phyloP scores from a whole-genome alignment of 192 early-diverging fungal genomes.

The Globomyces pollinis-pini region DNA sequence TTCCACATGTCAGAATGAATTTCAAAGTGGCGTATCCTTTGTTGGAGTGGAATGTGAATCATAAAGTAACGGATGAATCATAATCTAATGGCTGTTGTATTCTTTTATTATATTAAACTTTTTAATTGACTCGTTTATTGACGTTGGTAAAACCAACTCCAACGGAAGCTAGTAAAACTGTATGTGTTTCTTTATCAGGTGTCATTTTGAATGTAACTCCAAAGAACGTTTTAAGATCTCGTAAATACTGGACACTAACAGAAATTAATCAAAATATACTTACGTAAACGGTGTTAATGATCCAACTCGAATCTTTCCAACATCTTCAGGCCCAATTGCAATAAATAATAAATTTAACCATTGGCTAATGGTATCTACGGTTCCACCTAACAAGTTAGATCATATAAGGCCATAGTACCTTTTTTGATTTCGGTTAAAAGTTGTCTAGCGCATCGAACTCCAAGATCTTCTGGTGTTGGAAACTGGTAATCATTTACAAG shows the following conservation, averaged over 20 bases:
- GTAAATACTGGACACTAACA: slow-evolving; percentile 78
- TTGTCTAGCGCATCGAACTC: slow-evolving; percentile 62
- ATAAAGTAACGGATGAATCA: no score
- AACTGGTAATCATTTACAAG: slow-evolving; percentile 42
- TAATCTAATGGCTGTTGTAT: no score
- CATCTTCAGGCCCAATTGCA: slow-evolving; percentile 87
- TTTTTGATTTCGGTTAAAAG: slow-evolving; percentile 79
- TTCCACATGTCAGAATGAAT: background rate
- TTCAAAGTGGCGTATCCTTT: no score
- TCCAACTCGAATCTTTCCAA: slow-evolving; percentile 80
- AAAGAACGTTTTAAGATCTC: slow-evolving; percentile 85
- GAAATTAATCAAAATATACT: slow-evolving; percentile 22
- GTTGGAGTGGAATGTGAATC: no score
- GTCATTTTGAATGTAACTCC: slow-evolving; percentile 88
- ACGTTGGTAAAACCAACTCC: slow-evolving; percentile 86
- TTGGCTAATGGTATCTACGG: slow-evolving; percentile 82
- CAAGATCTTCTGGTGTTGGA: slow-evolving; percentile 87
- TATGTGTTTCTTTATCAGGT: slow-evolving; percentile 63
- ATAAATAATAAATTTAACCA: slow-evolving; percentile 82
- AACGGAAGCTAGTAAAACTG: slow-evolving; percentile 75
- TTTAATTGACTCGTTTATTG: slow-evolving; percentile 59
- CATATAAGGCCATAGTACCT: slow-evolving; percentile 26
- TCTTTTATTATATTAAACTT: background rate
- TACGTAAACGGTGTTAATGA: slow-evolving; percentile 80
- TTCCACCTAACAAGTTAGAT: no score